phyloP scores from a whole-genome alignment of 2,329 filamentous ascomycete species.

The Corinectria fuckeliana region DNA sequence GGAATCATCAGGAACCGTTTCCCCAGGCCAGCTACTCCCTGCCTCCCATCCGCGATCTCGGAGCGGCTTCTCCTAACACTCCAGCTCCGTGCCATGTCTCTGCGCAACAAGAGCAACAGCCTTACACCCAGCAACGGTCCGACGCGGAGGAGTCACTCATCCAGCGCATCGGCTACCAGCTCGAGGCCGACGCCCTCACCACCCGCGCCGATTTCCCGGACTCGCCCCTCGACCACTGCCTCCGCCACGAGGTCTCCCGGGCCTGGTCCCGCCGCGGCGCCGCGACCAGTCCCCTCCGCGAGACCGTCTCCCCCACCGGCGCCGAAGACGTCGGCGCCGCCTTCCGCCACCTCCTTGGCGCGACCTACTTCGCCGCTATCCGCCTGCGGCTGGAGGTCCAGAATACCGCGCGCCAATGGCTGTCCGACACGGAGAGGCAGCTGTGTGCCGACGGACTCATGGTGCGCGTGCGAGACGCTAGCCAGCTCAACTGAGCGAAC shows the following conservation, averaged over 20 bases:
- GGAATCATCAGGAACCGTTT: neutral
- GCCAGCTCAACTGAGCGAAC: neutral
- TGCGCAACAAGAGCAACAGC: neutral
- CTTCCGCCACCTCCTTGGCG: constrained; percentile 7
- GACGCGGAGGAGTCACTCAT: too few species aligned
- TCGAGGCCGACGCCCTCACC: constrained; percentile 8
- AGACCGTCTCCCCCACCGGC: neutral
- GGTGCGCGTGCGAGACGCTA: neutral
- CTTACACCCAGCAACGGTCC: neutral
- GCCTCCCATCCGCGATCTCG: neutral
- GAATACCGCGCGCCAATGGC: constrained; percentile 10
- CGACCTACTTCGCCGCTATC: constrained; percentile 8
- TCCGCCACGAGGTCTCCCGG: constrained; percentile 8
- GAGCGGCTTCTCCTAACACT: neutral
- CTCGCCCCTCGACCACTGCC: constrained; percentile 14
- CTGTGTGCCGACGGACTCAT: neutral
- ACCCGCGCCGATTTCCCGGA: neutral
- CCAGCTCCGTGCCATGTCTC: neutral
- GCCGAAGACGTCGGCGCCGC: neutral
- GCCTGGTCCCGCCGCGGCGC: constrained; percentile 12
- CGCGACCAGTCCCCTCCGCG: neutral
- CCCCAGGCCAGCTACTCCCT: neutral
- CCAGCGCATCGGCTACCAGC: constrained; percentile 5
- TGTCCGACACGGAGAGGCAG: neutral
- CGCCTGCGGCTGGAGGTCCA: neutral